Percentiles rank a stretch among this genome's conserved stretches.
Evolutionary conservation across 2,329 filamentous ascomycete genomes (phyloP).

Genomic region (Venturia effusa): DNA sequence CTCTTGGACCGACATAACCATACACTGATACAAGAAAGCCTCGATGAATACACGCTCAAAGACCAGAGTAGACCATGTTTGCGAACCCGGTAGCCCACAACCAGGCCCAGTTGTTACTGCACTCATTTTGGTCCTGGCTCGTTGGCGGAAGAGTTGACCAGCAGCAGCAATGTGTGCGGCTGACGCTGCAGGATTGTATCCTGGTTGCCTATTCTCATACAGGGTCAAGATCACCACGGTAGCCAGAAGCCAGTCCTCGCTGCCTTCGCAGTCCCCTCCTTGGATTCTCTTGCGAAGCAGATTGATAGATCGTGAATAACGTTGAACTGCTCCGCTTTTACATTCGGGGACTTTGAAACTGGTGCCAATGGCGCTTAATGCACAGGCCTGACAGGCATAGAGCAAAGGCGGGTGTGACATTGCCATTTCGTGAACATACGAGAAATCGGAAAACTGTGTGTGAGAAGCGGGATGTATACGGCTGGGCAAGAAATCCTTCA

Average conservation of each 20-base stretch:
- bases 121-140: not conserved
- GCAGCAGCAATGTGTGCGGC: slow-evolving; percentile 4
- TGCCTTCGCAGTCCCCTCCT: not conserved
- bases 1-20: slow-evolving; percentile 8
- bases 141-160: slow-evolving; percentile 2
- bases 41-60: slow-evolving; percentile 4
- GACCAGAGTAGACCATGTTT: not conserved
- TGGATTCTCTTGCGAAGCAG: not conserved
- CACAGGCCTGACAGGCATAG: slow-evolving; percentile 1
- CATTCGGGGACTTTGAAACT: not conserved
- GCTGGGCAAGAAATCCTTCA: slow-evolving; percentile 4
- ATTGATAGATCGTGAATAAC: not conserved
- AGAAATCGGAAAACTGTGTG: slow-evolving; percentile 1
- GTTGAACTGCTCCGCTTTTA: not conserved
- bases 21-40: slow-evolving; percentile 5
- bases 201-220: slow-evolving; percentile 3
- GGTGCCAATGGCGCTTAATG: not conserved
- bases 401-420: not conserved
- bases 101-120: not conserved
- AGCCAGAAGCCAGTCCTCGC: slow-evolving; percentile 4
- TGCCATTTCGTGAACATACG: slow-evolving; percentile 1
- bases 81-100: not conserved
- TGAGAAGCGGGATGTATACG: slow-evolving; percentile 3
- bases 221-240: slow-evolving; percentile 2
- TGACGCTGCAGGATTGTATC: not conserved